Conservation (phyloP, 2,329 filamentous ascomycete genomes). For the Phoma herbarum region DNA sequence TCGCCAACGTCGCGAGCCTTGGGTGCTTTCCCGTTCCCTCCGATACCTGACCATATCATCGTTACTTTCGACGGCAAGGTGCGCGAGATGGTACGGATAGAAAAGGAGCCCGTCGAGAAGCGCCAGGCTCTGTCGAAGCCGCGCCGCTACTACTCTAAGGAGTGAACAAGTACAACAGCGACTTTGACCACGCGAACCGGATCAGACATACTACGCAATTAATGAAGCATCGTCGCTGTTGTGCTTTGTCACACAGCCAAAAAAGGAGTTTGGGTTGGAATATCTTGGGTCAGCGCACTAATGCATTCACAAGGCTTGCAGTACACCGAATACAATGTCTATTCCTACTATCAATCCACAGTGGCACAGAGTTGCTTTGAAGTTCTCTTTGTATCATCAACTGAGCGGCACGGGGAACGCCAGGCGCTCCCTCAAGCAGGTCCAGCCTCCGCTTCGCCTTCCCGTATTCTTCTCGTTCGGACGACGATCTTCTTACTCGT, state of each 20-base stretch:
- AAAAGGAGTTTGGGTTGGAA: slow-evolving; percentile 10
- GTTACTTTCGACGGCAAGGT: slow-evolving; percentile 42
- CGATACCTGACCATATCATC: slow-evolving; percentile 38
- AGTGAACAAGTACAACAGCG: background rate
- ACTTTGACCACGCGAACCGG: background rate
- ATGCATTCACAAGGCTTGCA: slow-evolving; percentile 4
- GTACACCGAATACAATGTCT: slow-evolving; percentile 4
- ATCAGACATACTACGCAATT: background rate
- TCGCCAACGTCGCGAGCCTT: slow-evolving; percentile 19
- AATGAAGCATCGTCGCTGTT: slow-evolving; percentile 7
- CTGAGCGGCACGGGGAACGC: background rate
- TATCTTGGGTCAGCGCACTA: slow-evolving; percentile 3
- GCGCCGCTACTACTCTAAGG: slow-evolving; percentile 16
- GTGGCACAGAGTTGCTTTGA: background rate
- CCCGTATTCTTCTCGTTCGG: background rate
- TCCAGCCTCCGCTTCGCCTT: background rate
- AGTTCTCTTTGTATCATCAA: background rate
- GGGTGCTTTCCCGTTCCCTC: slow-evolving; percentile 21
- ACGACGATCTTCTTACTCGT: background rate
- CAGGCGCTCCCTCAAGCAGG: slow-evolving; percentile 1
- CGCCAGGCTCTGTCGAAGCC: slow-evolving; percentile 8
- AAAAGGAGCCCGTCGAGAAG: slow-evolving; percentile 20
- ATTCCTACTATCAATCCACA: background rate
- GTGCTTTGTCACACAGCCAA: slow-evolving; percentile 11
- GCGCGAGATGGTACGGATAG: slow-evolving; percentile 37